Conservation (phyloP, 2,329 filamentous ascomycete genomes). For the Paracamarosporium sp. region DNA sequence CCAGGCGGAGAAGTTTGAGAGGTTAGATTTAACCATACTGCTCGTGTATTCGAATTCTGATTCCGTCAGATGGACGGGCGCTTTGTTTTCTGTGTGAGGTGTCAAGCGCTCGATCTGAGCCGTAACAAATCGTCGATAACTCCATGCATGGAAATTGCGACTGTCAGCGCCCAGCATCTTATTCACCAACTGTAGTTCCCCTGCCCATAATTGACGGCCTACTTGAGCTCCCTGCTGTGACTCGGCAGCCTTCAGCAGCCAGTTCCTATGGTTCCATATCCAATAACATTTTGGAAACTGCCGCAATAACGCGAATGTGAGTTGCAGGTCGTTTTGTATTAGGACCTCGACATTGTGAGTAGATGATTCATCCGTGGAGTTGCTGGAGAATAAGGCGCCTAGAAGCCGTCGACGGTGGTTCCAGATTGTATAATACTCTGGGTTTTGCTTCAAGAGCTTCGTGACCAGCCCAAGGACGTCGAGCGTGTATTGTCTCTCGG, state of each 20-base stretch:
- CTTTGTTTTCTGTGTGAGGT: not conserved
- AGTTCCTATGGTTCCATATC: constrained; percentile 97
- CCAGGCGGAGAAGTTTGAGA: constrained; percentile 98
- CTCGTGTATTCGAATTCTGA: constrained; percentile 89
- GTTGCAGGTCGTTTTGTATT: constrained; percentile 76
- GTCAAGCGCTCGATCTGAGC: constrained; percentile 70
- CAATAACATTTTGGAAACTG: constrained; percentile 97
- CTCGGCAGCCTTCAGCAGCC: constrained; percentile 79
- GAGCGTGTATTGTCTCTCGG: constrained; percentile 56
- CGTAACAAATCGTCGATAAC: constrained; percentile 83
- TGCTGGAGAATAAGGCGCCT: constrained; percentile 63
- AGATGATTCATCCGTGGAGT: constrained; percentile 11
- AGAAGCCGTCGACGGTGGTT: constrained; percentile 81
- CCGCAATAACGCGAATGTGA: constrained; percentile 82
- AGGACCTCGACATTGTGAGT: constrained; percentile 54
- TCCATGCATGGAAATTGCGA: constrained; percentile 97
- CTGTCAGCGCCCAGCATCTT: constrained; percentile 89
- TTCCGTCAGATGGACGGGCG: constrained; percentile 69
- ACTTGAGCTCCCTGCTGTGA: constrained; percentile 62
- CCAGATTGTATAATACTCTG: constrained; percentile 91
- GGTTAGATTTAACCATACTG: constrained; percentile 80
- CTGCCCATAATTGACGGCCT: constrained; percentile 77
- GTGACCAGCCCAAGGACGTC: constrained; percentile 72
- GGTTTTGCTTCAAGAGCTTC: constrained; percentile 77
- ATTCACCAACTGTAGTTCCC: constrained; percentile 79